phyloP scores from a whole-genome alignment of 75 land plant species.

The Picea sitchensis region DNA sequence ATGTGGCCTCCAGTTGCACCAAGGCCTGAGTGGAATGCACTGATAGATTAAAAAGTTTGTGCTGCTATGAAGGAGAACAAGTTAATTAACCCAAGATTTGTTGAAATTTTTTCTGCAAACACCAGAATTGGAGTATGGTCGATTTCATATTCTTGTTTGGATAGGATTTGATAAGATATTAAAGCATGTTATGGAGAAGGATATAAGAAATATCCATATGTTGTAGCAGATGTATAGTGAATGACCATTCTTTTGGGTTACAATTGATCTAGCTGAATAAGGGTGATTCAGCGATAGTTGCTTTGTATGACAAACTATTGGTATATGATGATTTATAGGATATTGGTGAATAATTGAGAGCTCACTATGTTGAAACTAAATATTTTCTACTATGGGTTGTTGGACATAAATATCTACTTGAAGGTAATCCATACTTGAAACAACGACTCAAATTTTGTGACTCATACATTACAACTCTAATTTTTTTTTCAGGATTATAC shows the following conservation, averaged over 20 bases:
- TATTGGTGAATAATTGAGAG: constrained; percentile 59
- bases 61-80: constrained; percentile 76
- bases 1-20: constrained; percentile 45
- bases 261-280: constrained; percentile 80
- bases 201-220: constrained; percentile 43
- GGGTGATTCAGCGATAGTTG: constrained; percentile 84
- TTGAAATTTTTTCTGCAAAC: constrained; percentile 89
- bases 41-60: constrained; percentile 85
- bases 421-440: constrained; percentile 83
- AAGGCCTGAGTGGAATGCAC: constrained; percentile 76
- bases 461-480: constrained; percentile 87
- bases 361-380: constrained; percentile 66
- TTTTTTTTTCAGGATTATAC: constrained; percentile 84
- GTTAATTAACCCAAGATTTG: constrained; percentile 72
- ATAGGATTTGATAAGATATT: constrained; percentile 84
- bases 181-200: constrained; percentile 52
- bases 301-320: constrained; percentile 73
- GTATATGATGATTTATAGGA: constrained; percentile 55
- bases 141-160: constrained; percentile 95
- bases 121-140: constrained; percentile 84
- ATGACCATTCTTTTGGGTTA: constrained; percentile 95
- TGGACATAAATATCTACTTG: constrained; percentile 75
- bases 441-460: constrained; percentile 77
- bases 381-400: constrained; percentile 71
- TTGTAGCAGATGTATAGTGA: constrained; percentile 76